Percentiles rank a stretch among this genome's conserved stretches.
Evolutionary conservation across 2,329 filamentous ascomycete species (phyloP).

Genomic region (Zymoseptoria passerinii): DNA sequence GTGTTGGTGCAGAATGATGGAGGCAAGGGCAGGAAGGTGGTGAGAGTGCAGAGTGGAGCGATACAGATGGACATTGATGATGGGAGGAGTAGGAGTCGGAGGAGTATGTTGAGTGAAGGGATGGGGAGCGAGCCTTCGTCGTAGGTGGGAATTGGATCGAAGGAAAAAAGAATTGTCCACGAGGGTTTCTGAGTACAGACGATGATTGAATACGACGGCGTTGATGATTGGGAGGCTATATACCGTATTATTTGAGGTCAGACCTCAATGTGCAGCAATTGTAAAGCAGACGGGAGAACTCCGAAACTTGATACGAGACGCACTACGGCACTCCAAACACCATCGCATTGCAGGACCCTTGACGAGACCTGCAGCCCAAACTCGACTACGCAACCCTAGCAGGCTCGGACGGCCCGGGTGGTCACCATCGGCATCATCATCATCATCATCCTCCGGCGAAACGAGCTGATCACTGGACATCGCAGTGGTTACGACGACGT

Average conservation of each 20-base stretch:
- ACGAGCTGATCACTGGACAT: neutral
- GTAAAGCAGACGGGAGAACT: neutral
- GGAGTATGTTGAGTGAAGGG: slow-evolving; percentile 26
- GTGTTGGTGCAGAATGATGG: slow-evolving; percentile 57
- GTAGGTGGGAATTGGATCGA: neutral
- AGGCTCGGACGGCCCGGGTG: neutral
- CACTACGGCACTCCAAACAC: neutral
- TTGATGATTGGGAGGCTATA: neutral
- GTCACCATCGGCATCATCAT: neutral
- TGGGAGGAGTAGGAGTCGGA: slow-evolving; percentile 19
- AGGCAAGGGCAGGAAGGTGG: slow-evolving; percentile 38
- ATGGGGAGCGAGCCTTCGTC: neutral
- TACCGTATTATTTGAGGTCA: neutral
- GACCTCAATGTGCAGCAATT: neutral
- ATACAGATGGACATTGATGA: slow-evolving; percentile 38
- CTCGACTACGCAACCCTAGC: no score
- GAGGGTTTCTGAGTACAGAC: neutral
- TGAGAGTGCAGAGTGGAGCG: slow-evolving; percentile 42
- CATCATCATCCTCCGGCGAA: neutral
- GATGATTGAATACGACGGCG: neutral
- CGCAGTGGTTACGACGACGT: neutral
- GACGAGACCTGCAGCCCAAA: neutral
- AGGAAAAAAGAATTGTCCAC: neutral
- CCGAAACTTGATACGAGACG: neutral
- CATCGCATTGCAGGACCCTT: neutral